Evolutionary conservation across 106 monocot species (phyloP).

Genomic region (Acanthochlamys bracteata): DNA sequence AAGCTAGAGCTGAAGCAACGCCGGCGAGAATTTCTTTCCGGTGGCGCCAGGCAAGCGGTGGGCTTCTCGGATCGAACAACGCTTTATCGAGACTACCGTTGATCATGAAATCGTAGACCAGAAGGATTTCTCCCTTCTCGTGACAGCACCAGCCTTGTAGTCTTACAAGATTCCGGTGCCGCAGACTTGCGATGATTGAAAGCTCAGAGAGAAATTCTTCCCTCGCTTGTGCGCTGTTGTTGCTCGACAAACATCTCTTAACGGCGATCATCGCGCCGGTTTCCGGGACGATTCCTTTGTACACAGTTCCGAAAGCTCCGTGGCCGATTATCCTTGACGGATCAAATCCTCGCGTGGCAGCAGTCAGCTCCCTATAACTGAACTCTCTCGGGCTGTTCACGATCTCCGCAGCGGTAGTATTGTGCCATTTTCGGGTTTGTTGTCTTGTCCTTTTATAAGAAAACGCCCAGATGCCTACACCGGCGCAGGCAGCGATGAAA

Average conservation of each 20-base stretch:
- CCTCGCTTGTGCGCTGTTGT: conserved; percentile 25
- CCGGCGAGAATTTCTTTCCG: conserved; percentile 65
- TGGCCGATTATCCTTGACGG: conserved; percentile 64
- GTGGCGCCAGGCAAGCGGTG: conserved; percentile 54
- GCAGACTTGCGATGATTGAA: conserved; percentile 90
- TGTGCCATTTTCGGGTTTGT: conserved; percentile 17
- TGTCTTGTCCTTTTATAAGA: conserved; percentile 10
- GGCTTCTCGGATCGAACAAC: conserved; percentile 36
- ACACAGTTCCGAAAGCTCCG: conserved; percentile 92
- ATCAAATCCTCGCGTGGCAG: conserved; percentile 63
- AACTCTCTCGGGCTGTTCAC: conserved; percentile 65
- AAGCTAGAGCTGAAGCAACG: conserved; percentile 91
- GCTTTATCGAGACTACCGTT: conserved; percentile 92
- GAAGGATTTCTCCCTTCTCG: conserved; percentile 84
- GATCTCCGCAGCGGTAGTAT: conserved; percentile 34
- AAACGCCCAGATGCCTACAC: conserved; percentile 43
- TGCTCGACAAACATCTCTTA: conserved; percentile 63
- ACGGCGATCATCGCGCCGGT: conserved; percentile 83
- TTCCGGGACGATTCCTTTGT: conserved; percentile 82
- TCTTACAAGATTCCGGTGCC: conserved; percentile 78
- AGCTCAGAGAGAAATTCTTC: conserved; percentile 87
- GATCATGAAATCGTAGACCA: conserved; percentile 95
- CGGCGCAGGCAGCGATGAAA: conserved; percentile 54
- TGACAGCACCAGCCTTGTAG: conserved; percentile 80
- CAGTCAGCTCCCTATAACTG: conserved; percentile 66